phyloP scores from a whole-genome alignment of 805 yeast species.

The Spathaspora sp. region DNA sequence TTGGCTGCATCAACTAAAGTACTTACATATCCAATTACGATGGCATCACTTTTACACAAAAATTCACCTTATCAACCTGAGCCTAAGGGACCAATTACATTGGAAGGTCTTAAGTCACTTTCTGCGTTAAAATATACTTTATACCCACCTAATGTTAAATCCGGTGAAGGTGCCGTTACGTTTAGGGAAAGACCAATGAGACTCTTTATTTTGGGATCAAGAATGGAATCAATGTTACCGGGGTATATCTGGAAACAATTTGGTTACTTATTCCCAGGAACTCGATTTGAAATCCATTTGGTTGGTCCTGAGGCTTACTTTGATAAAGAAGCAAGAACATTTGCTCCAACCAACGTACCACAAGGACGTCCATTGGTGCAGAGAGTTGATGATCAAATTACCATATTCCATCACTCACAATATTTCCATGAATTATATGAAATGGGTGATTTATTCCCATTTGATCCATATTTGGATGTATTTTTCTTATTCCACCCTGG shows the following conservation, averaged over 20 bases:
- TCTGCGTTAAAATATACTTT: slow-evolving; percentile 91
- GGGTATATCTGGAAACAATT: slow-evolving; percentile 95
- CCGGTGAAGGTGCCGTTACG: slow-evolving; percentile 48
- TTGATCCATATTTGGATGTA: slow-evolving; percentile 92
- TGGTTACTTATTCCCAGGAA: slow-evolving; percentile 77
- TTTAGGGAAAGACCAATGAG: slow-evolving; percentile 87
- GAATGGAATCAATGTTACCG: slow-evolving; percentile 91
- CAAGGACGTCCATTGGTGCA: slow-evolving; percentile 63
- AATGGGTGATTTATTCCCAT: slow-evolving; percentile 93
- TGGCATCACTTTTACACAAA: slow-evolving; percentile 78
- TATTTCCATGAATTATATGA: slow-evolving; percentile 90
- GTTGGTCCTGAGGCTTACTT: slow-evolving; percentile 90
- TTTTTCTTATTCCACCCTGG: slow-evolving; percentile 97
- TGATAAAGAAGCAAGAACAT: slow-evolving; percentile 63
- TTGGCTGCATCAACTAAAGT: slow-evolving; percentile 93
- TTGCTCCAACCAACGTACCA: slow-evolving; percentile 49
- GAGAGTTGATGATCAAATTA: slow-evolving; percentile 69
- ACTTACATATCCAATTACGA: slow-evolving; percentile 88
- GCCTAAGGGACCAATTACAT: slow-evolving; percentile 83
- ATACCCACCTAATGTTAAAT: slow-evolving; percentile 55
- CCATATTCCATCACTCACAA: slow-evolving; percentile 80
- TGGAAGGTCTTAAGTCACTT: slow-evolving; percentile 90
- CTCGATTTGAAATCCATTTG: slow-evolving; percentile 81
- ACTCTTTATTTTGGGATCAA: slow-evolving; percentile 84
- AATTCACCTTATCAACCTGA: slow-evolving; percentile 77